Conservation (phyloP, 306 rosid species). For the Prunus mira region DNA sequence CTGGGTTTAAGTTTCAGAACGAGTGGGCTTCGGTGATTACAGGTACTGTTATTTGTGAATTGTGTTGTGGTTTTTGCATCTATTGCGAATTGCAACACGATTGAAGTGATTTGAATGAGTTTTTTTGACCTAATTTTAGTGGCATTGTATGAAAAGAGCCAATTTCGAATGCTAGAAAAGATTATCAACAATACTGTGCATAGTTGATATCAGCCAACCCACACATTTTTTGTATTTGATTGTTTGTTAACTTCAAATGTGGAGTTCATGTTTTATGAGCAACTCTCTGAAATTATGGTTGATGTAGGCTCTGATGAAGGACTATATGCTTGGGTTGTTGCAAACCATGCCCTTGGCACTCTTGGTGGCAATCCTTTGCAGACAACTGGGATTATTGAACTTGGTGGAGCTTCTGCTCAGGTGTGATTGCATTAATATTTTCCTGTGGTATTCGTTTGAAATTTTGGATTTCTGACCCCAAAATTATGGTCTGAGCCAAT, state of each 20-base stretch:
- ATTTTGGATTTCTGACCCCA: too few species aligned
- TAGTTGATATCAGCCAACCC: background rate
- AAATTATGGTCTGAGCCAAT: too few species aligned
- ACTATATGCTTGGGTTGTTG: conserved; percentile 88
- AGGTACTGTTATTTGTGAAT: conserved; percentile 32
- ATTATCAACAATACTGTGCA: background rate
- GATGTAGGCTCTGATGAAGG: conserved; percentile 86
- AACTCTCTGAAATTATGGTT: conserved; percentile 23
- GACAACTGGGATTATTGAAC: conserved; percentile 87
- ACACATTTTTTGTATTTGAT: background rate
- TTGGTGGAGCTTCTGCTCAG: conserved; percentile 96
- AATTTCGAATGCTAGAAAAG: background rate
- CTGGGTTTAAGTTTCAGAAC: conserved; percentile 71
- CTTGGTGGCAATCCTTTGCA: conserved; percentile 78
- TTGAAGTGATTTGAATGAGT: background rate
- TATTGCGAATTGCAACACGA: background rate
- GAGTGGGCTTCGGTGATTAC: conserved; percentile 91
- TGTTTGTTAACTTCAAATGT: background rate
- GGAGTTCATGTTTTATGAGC: background rate
- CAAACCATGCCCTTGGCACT: conserved; percentile 85
- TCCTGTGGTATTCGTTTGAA: background rate
- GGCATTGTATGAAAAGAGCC: background rate
- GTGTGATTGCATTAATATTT: conserved; percentile 32
- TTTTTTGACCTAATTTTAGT: background rate
- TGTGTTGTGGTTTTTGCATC: background rate